Evolutionary conservation across 306 rosid genomes (phyloP), one percentile per base, ranked within the genome.

Genomic region (Casuarina glauca): DNA sequence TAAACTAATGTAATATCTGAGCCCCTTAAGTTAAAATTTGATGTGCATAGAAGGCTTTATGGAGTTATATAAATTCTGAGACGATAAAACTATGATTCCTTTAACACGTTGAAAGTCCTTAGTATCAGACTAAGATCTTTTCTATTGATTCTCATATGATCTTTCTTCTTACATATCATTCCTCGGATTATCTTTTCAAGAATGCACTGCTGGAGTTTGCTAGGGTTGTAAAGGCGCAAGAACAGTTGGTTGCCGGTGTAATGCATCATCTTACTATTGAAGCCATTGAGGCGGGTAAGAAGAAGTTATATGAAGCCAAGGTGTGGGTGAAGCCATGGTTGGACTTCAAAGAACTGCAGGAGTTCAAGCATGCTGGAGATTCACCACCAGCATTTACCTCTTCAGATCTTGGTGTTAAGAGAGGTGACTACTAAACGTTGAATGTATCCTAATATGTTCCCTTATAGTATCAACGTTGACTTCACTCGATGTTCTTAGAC

Each of bases 291-390:
- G 99, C 78, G 0, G 96, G 90, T 26, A 71, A 83, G 86, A 93
- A 86, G 84, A 91, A 91, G 89, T 71, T 88, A 53, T 95, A 86
- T 74, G 91, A 95, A 70, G 97, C 99, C 42, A 87, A 91, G 92
- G 78, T 95, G 9, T 95, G 99, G 99, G 99, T 91, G 62, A 93
- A 93, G 87, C 88, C 89, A 5, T 95, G 98, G 97, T 0, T 84
- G 86, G 84, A 92, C 81, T 91, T 88, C 77, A 95, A 91, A 86
- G 97, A 95, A 80, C 82, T 95, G 39, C 89, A 85, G 70, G 97
- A 89, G 77, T 95, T 95, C 83, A 88, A 95, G 82, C 91, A 51
- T 71, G 87, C 84, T 41, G 86, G 80, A 19, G 90, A 78, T 50
- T 86, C 76, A 53, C 81, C 85, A 8, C 82, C 85, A 9, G 81